Percentiles rank a stretch among this genome's conserved stretches.
Conservation (phyloP, 2,329 filamentous ascomycete species). For the Sclerotinia trifoliorum region DNA sequence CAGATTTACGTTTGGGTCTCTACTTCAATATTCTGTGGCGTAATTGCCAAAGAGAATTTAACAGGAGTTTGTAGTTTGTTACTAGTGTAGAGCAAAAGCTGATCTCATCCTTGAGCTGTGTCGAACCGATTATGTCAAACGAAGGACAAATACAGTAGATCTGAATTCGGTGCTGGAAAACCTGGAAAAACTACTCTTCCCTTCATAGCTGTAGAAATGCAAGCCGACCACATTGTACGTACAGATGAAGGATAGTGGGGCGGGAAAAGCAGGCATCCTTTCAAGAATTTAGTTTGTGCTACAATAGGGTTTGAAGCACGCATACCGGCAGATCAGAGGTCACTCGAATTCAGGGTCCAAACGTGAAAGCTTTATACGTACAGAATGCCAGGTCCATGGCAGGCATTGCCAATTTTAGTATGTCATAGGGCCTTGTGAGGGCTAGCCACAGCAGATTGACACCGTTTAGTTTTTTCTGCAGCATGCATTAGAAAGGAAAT, state of each 20-base stretch:
- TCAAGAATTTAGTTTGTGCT: background rate
- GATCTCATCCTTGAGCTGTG: no score
- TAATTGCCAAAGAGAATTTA: no score
- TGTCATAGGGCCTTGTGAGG: background rate
- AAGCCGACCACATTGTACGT: background rate
- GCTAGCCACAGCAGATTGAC: background rate
- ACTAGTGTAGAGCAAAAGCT: no score
- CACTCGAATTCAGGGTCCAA: background rate
- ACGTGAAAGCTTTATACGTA: background rate
- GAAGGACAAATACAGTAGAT: no score
- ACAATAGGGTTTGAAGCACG: background rate
- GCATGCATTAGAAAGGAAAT: background rate
- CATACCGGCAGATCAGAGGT: no score
- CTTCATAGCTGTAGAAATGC: no score
- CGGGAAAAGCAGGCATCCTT: background rate
- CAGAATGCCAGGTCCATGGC: background rate
- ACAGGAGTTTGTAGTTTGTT: no score
- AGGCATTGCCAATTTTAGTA: background rate
- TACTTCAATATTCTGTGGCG: no score
- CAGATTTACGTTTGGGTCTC: no score
- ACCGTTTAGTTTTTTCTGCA: background rate
- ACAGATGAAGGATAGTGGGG: background rate
- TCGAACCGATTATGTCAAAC: no score
- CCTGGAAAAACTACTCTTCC: no score
- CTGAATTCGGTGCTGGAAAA: no score